Evolutionary conservation across 257 asterid genomes (phyloP).

Genomic region (Fraxinus cuspidata): DNA sequence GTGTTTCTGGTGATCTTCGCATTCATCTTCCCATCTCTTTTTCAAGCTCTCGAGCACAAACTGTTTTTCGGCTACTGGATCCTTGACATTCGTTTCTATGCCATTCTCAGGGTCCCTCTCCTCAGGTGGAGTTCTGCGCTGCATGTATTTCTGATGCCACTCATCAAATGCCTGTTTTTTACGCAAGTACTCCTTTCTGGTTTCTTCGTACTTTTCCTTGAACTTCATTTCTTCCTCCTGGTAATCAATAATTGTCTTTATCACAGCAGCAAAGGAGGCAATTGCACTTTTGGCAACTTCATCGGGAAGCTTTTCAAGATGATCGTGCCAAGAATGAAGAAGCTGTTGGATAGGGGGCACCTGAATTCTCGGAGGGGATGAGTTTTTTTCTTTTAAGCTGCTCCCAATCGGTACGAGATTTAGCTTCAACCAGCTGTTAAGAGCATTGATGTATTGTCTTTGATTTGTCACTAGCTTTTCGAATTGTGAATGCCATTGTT

Average conservation of each 20-base stretch:
- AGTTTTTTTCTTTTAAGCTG: conserved; percentile 64
- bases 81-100: conserved; percentile 44
- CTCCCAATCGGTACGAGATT: conserved; percentile 87
- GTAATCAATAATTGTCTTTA: conserved; percentile 68
- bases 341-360: conserved; percentile 78
- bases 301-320: conserved; percentile 88
- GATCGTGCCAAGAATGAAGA: conserved; percentile 80
- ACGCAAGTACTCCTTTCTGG: conserved; percentile 67
- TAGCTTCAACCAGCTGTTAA: conserved; percentile 79
- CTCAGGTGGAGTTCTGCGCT: conserved; percentile 42
- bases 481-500: conserved; percentile 74
- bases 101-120: conserved; percentile 41
- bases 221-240: conserved; percentile 91
- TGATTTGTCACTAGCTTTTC: conserved; percentile 74
- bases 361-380: conserved; percentile 62
- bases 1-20: conserved; percentile 71
- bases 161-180: conserved; percentile 80
- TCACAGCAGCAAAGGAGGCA: conserved; percentile 76
- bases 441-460: conserved; percentile 58
- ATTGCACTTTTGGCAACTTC: conserved; percentile 83
- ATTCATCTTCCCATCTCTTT: conserved; percentile 77
- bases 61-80: conserved; percentile 65
- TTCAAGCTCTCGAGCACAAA: conserved; percentile 71
- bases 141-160: conserved; percentile 77
- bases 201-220: conserved; percentile 85